phyloP scores from a whole-genome alignment of 2,329 filamentous ascomycete species.

The Pseudogymnoascus sp. region DNA sequence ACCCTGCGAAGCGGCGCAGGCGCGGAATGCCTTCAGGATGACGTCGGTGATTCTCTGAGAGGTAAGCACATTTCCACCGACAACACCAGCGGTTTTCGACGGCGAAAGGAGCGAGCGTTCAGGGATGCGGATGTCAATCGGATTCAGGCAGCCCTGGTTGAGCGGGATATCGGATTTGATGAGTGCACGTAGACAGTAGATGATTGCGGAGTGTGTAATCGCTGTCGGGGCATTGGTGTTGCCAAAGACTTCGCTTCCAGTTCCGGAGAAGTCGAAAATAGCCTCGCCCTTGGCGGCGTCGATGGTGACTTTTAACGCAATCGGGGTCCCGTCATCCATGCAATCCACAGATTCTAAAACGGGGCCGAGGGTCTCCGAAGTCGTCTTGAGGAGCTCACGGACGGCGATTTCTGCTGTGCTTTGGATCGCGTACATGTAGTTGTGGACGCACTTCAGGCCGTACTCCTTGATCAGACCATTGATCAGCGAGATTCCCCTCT shows the following conservation, averaged over 20 bases:
- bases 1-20: constrained; percentile 69
- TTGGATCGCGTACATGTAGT: constrained; percentile 79
- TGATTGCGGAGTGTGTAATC: constrained; percentile 72
- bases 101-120: constrained; percentile 63
- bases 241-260: constrained; percentile 67
- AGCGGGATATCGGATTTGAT: constrained; percentile 75
- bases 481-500: constrained; percentile 76
- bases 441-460: constrained; percentile 66
- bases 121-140: constrained; percentile 63
- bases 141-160: constrained; percentile 72
- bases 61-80: constrained; percentile 73
- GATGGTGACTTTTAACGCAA: constrained; percentile 67
- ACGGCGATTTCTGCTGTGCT: constrained; percentile 72
- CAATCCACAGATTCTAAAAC: constrained; percentile 70
- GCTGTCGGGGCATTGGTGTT: constrained; percentile 74
- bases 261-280: constrained; percentile 70
- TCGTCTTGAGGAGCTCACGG: constrained; percentile 61
- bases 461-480: constrained; percentile 68
- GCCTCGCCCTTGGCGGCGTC: constrained; percentile 67
- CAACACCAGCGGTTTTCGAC: constrained; percentile 64
- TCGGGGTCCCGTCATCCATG: constrained; percentile 81
- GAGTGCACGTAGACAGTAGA: constrained; percentile 71
- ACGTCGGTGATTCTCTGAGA: constrained; percentile 73
- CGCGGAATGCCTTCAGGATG: constrained; percentile 67
- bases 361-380: constrained; percentile 61